Base-by-base conservation (phyloP, 176 grass and related monocot genomes). In the Carex cristatella region DNA sequence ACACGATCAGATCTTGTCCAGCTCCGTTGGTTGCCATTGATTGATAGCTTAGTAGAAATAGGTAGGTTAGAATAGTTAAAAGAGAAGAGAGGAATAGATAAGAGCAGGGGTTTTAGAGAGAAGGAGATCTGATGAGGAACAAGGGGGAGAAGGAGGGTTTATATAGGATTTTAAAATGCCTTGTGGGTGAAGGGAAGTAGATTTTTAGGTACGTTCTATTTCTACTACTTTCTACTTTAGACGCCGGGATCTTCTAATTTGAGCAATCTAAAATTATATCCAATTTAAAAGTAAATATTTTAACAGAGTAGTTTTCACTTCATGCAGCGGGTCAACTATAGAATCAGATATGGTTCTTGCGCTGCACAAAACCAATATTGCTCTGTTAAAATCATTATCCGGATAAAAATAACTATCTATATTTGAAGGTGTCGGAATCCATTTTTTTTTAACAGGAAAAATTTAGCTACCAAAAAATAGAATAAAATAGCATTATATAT, bases 1-100 rank as follows among this genome's bases (percentile, higher is more conserved):
- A 94, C 1, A 97, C 92, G 4, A 97, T 91, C 10, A 97, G 78
- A 77, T 76, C 84, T 0, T 83, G n/a, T 18, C 64, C 33, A 3
- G 48, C 68, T 18, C 40, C 85, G 61, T 86, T 30, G 59, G 30
- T 1, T 30, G 73, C 71, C 84, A 83, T 83, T 53, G 23, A 83
- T 83, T 53, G 23, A 53, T 65, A 65, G 23, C 38, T 81, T 81
- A 63, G 11, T 12, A 16, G 38, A 40, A 40, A 40, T 79, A 79
- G 37, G 11, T 79, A 79, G 16, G 3, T 78, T 79, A 79, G 74
- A 32, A 58, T 7, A 70, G 5, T 28, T 19, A 42, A 27, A 23
- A 23, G 23, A 79, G 23, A 32, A 16, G 5, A 16, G 31, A 5
- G 31, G 35, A 57, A 59, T 65, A 61, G 59, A 23, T 75, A 30